Evolutionary conservation across 306 rosid genomes (phyloP), one percentile per base, ranked within the genome.

Genomic region (Herpetospermum pedunculosum): DNA sequence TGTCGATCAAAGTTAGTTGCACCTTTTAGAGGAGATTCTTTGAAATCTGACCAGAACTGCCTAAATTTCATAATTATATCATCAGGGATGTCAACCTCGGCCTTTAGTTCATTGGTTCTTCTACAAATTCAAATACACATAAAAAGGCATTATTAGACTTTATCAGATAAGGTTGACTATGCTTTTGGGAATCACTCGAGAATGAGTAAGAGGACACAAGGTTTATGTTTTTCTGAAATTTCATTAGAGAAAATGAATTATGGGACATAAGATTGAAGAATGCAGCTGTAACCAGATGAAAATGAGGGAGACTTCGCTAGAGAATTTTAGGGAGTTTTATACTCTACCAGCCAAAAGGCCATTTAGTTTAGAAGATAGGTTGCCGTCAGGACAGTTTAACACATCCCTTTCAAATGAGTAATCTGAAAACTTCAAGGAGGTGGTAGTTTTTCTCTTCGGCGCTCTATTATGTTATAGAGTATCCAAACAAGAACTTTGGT

Each of bases 21-120:
- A 93, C 98, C 98, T 89, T 93, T 87, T 82, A 93, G 75, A 29
- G 98, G 97, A 28, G 81, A 74, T 59, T 89, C 94, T 74, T 89
- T 77, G 84, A 82, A 90, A 69, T 81, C 85, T 11, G 21, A 77
- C 97, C 98, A 93, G 78, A 93, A 90, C 69, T 86, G 88, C 77
- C 85, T 75, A 77, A 90, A 93, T 76, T 88, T 83, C 75, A 44
- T 58, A 72, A 89, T 85, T 53, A 76, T 47, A 12, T 87, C 94
- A 80, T 86, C 87, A 28, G 90, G 88, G 77, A 89, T 83, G 79
- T 85, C 84, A 77, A 87, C 86, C 64, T 87, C 92, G 26, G 94
- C 83, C 85, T 90, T 93, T 79, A 90, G 78, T 82, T 87, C 94
- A 77, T 89, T 93, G 75, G 88, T 87, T 81, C 97, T 90, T 91